Evolutionary conservation across 805 yeast species (phyloP).

Genomic region (Candida nitratophila): DNA sequence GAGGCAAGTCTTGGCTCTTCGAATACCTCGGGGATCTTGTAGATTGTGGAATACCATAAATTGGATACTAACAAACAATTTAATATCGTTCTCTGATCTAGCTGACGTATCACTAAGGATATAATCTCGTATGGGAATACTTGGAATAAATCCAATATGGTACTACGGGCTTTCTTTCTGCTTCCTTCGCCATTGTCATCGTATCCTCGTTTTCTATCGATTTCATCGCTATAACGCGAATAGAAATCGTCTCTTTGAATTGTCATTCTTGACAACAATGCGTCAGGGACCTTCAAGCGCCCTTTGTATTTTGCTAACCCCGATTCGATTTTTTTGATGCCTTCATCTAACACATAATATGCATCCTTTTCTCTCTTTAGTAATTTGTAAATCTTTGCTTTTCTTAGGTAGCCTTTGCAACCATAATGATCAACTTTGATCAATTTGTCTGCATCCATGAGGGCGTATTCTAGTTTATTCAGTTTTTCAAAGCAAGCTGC

Average conservation of each 20-base stretch:
- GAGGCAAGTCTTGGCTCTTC: constrained; percentile 6
- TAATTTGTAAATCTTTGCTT: constrained; percentile 28
- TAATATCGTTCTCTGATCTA: constrained; percentile 11
- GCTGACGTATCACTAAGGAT: constrained; percentile 4
- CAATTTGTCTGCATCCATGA: constrained; percentile 30
- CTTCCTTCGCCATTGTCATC: not conserved
- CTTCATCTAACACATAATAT: constrained; percentile 28
- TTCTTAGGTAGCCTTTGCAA: constrained; percentile 43
- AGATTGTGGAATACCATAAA: constrained; percentile 11
- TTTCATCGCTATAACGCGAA: not conserved
- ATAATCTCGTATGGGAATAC: constrained; percentile 20
- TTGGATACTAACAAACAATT: constrained; percentile 10
- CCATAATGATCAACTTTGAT: constrained; percentile 34
- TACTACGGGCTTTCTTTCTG: not conserved
- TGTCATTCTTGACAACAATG: constrained; percentile 20
- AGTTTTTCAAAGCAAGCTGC: constrained; percentile 44
- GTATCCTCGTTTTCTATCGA: constrained; percentile 2
- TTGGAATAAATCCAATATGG: constrained; percentile 13
- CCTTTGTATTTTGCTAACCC: constrained; percentile 21
- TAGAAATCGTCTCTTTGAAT: constrained; percentile 8
- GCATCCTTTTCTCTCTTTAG: constrained; percentile 27
- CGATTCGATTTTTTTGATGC: constrained; percentile 28
- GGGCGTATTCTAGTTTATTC: constrained; percentile 24
- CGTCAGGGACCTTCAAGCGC: constrained; percentile 24
- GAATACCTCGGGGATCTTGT: constrained; percentile 7